A percentile compares a stretch with the other conserved stretches of the same genome.
Conservation (phyloP, 2,329 filamentous ascomycete genomes). For the Exophiala lecanii-corni region DNA sequence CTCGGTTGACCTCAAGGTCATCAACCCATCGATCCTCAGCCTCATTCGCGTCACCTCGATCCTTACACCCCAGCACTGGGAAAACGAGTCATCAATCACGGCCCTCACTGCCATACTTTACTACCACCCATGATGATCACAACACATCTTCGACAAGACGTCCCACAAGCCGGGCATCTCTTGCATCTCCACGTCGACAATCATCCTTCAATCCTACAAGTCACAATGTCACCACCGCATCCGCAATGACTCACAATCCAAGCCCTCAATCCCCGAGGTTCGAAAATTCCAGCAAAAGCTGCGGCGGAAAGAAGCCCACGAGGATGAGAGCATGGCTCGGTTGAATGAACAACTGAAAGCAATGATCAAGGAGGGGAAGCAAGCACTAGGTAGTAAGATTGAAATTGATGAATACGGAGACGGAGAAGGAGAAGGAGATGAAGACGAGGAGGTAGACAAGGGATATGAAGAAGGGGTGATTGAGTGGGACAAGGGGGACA, state of each 20-base stretch:
- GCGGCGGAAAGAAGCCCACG: slow-evolving; percentile 67
- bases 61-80: slow-evolving; percentile 6
- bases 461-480: slow-evolving; percentile 1
- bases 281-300: slow-evolving; percentile 68
- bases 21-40: slow-evolving; percentile 44
- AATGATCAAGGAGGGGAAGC: slow-evolving; percentile 84
- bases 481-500: too few relatives aligned
- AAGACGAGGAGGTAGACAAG: slow-evolving; percentile 8
- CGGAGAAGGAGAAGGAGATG: slow-evolving; percentile 25
- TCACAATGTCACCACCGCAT: too few relatives aligned
- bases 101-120: slow-evolving; percentile 1
- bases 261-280: slow-evolving; percentile 50
- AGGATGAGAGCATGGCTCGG: slow-evolving; percentile 72
- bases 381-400: slow-evolving; percentile 73
- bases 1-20: slow-evolving; percentile 47
- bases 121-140: neutral
- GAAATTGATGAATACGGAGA: slow-evolving; percentile 38
- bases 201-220: slow-evolving; percentile 6
- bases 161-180: slow-evolving; percentile 11
- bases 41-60: slow-evolving; percentile 24
- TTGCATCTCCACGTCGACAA: slow-evolving; percentile 18
- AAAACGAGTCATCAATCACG: slow-evolving; percentile 6
- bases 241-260: too few relatives aligned
- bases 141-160: slow-evolving; percentile 2
- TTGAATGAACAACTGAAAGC: slow-evolving; percentile 75